Evolutionary conservation across 1,139 yeast genomes (phyloP), one percentile per base, ranked within the genome.

Genomic region (Suhomyces anneliseae): DNA sequence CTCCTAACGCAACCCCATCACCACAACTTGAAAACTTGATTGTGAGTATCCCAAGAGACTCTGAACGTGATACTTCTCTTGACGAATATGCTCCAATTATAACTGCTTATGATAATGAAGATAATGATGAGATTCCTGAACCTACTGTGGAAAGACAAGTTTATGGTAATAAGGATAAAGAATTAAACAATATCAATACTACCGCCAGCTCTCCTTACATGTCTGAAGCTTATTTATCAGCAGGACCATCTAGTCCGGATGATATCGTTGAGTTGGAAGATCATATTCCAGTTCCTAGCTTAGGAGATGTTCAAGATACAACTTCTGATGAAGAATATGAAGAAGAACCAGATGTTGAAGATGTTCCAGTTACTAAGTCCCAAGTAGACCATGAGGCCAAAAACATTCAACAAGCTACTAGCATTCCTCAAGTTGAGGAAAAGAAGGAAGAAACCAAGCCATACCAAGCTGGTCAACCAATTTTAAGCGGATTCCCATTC

Each of bases 221-320:
- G 24, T 47, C 50, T 3, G 32, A 9, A 9, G 41, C 47, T 8
- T 39, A 46, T 6, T 42, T 45, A 9, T 14, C 36, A 7, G 34
- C 31, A 8, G 41, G 32, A 15, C 12, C 19, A 2, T 35, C 45
- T 4, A 33, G 43, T 33, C 44, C 46, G 1, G 11, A 14, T 8
- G 42, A 41, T 4, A 29, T 43, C 10, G 45, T 27, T n/a, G 34
- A 36, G 3, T 15, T 38, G 10, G 42, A 38, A 8, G 37, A 29
- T 10, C 43, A 39, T 29, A 49, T 49, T 38, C 48, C 49, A 8
- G 51, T 46, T 40, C 53, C 53, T 10, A 42, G 36, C 15, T 46
- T 50, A 26, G 39, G 45, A 27, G 48, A 40, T 12, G 31, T 50
- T n/a, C 46, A 46, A 8, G 43, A 34, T 15, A 32, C 36, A 12